phyloP scores from a whole-genome alignment of 495 filamentous ascomycete genomes.

The Aspergillus wentii region DNA sequence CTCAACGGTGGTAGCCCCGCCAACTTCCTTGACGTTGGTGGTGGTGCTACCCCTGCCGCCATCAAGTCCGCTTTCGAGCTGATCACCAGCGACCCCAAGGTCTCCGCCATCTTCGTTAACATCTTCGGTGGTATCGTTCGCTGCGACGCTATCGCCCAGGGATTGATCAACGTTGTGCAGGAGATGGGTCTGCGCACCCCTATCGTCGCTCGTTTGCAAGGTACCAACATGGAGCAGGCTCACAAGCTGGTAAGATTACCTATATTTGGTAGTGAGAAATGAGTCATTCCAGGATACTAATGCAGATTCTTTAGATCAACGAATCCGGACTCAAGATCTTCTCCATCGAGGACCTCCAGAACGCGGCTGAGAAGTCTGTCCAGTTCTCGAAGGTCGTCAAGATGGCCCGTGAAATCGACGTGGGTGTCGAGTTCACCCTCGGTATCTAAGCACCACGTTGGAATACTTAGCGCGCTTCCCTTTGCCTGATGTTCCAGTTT shows the following conservation, averaged over 20 bases:
- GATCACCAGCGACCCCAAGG: slow-evolving; percentile 97
- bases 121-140: slow-evolving; percentile 99
- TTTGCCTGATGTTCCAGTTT: slow-evolving; percentile 5
- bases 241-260: slow-evolving; percentile 67
- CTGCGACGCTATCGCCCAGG: slow-evolving; percentile 96
- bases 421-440: slow-evolving; percentile 94
- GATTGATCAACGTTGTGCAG: slow-evolving; percentile 89
- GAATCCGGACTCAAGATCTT: slow-evolving; percentile 99
- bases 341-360: slow-evolving; percentile 97
- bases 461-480: slow-evolving; percentile 4
- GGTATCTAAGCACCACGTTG: slow-evolving; percentile 62
- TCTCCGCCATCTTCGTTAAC: slow-evolving; percentile 98
- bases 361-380: slow-evolving; percentile 93
- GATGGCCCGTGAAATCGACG: slow-evolving; percentile 97
- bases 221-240: slow-evolving; percentile 96
- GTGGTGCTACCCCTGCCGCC: slow-evolving; percentile 91
- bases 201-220: slow-evolving; percentile 93
- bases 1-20: slow-evolving; percentile 93
- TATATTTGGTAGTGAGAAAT: too few relatives aligned
- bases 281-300: slow-evolving; percentile 10
- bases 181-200: slow-evolving; percentile 92
- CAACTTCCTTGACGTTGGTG: slow-evolving; percentile 98
- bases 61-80: slow-evolving; percentile 97
- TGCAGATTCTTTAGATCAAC: slow-evolving; percentile 59
- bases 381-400: slow-evolving; percentile 99